Evolutionary conservation across 768 basidiomycete species (phyloP).

Genomic region (Mycena indigotica): DNA sequence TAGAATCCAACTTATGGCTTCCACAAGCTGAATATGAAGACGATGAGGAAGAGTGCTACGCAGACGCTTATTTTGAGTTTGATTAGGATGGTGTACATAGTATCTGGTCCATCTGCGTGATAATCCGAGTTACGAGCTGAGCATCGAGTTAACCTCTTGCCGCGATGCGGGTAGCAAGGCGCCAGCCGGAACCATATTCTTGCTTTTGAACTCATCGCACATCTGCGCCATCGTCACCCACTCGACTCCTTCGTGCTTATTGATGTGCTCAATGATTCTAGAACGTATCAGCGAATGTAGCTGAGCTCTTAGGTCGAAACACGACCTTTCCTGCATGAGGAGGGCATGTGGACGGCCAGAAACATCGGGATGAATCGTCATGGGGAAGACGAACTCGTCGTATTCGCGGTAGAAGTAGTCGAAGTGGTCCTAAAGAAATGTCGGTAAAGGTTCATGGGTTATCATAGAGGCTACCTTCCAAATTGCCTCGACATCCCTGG

Average conservation of each 20-base stretch:
- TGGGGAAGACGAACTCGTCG: constrained; percentile 69
- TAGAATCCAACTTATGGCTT: too few species aligned
- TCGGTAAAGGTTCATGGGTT: not conserved
- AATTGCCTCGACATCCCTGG: constrained; percentile 64
- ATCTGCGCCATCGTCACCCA: constrained; percentile 75
- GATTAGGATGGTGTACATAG: too few species aligned
- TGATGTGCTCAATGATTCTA: constrained; percentile 78
- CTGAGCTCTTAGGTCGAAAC: not conserved
- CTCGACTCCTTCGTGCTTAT: constrained; percentile 66
- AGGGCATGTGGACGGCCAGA: constrained; percentile 66
- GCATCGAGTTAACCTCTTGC: not conserved
- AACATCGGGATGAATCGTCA: constrained; percentile 80
- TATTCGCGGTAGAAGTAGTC: constrained; percentile 46
- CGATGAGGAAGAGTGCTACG: too few species aligned
- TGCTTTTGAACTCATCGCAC: constrained; percentile 60
- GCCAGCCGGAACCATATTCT: constrained; percentile 47
- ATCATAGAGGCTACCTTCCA: constrained; percentile 54
- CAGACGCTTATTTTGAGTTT: too few species aligned
- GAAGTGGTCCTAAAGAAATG: constrained; percentile 4
- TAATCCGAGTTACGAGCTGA: too few species aligned
- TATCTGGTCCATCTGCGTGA: too few species aligned
- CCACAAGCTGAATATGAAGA: too few species aligned
- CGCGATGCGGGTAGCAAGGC: constrained; percentile 54
- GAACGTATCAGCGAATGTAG: not conserved
- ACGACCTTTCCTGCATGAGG: constrained; percentile 63